These are phyloP conservation scores for Fusarium sp. DNA, from an alignment of 2,329 filamentous ascomycete species.

Conservation along the genomic window DNA sequence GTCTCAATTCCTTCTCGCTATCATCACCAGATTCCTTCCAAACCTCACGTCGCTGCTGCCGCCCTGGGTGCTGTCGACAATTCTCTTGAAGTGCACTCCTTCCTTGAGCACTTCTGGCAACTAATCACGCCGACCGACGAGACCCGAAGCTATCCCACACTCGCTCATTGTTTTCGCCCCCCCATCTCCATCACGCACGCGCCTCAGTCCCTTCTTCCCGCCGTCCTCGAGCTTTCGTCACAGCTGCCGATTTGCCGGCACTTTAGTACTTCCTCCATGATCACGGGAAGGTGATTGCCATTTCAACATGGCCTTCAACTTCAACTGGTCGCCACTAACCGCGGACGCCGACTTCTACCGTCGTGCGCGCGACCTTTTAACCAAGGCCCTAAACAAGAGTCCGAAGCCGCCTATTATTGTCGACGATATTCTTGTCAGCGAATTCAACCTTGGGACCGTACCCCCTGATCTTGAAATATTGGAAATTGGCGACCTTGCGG, in stretches of 20 bases:
- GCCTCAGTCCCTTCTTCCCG: slow-evolving; percentile 16
- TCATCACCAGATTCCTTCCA: slow-evolving; percentile 14
- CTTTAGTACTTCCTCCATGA: slow-evolving; percentile 46
- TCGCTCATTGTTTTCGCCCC: slow-evolving; percentile 27
- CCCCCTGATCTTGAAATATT: slow-evolving; percentile 96
- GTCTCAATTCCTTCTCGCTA: slow-evolving; percentile 29
- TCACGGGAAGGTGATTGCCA: slow-evolving; percentile 52
- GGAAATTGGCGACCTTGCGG: slow-evolving; percentile 96
- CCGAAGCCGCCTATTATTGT: slow-evolving; percentile 99
- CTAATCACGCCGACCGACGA: slow-evolving; percentile 13
- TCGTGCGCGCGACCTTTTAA: slow-evolving; percentile 92
- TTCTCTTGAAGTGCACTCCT: background rate
- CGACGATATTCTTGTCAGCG: slow-evolving; percentile 98
- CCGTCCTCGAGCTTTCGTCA: slow-evolving; percentile 25
- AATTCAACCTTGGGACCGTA: slow-evolving; percentile 94
- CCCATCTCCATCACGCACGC: slow-evolving; percentile 24
- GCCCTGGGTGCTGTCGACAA: slow-evolving; percentile 1
- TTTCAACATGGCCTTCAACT: slow-evolving; percentile 96
- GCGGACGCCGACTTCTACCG: slow-evolving; percentile 92
- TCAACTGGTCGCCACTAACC: slow-evolving; percentile 99
- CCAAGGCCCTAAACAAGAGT: slow-evolving; percentile 94
- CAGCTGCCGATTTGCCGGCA: slow-evolving; percentile 37
- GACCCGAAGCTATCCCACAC: slow-evolving; percentile 13
- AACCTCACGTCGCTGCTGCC: slow-evolving; percentile 3
- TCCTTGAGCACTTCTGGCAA: slow-evolving; percentile 10